Percentiles rank a stretch among this genome's conserved stretches.
Evolutionary conservation across 176 grass and related monocot species (phyloP).

Genomic region (Canna indica): DNA sequence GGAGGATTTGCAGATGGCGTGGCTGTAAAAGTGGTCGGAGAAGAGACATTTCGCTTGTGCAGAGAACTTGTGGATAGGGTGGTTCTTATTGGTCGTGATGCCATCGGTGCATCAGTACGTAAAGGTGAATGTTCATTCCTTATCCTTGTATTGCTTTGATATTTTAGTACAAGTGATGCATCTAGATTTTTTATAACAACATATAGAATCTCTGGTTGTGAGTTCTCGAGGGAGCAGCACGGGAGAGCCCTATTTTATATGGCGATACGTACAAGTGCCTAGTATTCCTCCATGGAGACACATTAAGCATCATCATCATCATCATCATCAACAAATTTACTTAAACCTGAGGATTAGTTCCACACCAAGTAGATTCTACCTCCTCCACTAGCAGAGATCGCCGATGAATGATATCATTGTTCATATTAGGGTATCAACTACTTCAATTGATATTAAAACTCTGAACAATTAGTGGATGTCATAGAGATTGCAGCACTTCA

Average conservation of each 20-base stretch:
- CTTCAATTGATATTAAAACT: not conserved
- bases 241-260: too few species aligned
- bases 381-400: not conserved
- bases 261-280: too few species aligned
- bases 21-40: conserved; percentile 91
- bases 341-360: not conserved
- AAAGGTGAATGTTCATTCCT: conserved; percentile 45
- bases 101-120: conserved; percentile 98
- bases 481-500: not conserved
- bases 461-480: not conserved
- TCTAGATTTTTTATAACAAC: too few species aligned
- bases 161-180: too few species aligned
- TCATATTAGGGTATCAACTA: not conserved
- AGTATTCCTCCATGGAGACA: too few species aligned
- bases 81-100: conserved; percentile 86
- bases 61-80: conserved; percentile 88
- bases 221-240: too few species aligned
- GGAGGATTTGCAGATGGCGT: conserved; percentile 98
- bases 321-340: too few species aligned
- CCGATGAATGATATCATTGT: not conserved
- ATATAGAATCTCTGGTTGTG: too few species aligned
- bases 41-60: conserved; percentile 84
- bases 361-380: not conserved
- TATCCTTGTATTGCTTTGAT: too few species aligned
- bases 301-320: too few species aligned